Evolutionary conservation across 2,329 filamentous ascomycete species (phyloP).

Genomic region (Cladophialophora carrionii): DNA sequence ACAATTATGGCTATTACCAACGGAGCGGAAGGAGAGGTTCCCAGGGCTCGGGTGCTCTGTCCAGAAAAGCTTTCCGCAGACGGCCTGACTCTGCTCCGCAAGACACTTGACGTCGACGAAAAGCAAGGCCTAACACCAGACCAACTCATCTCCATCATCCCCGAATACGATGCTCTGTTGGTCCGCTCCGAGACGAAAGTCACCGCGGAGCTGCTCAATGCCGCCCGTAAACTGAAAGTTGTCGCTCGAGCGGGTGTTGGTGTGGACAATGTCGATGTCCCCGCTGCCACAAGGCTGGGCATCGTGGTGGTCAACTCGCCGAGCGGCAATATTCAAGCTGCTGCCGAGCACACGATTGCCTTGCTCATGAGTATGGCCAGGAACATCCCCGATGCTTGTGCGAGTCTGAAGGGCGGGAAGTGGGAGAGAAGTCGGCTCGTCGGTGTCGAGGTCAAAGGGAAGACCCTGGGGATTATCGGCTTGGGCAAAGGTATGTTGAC

Average conservation of each 20-base stretch:
- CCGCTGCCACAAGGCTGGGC: conserved; percentile 70
- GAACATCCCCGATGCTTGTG: conserved; percentile 71
- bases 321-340: conserved; percentile 77
- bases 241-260: conserved; percentile 80
- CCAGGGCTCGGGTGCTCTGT: conserved; percentile 65
- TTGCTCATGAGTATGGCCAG: conserved; percentile 74
- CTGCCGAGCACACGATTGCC: conserved; percentile 76
- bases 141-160: conserved; percentile 68
- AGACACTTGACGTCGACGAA: conserved; percentile 70
- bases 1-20: conserved; percentile 16
- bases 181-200: conserved; percentile 83
- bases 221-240: conserved; percentile 71
- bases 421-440: conserved; percentile 77
- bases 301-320: conserved; percentile 82
- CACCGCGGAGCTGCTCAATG: conserved; percentile 67
- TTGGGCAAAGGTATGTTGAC: conserved; percentile 67
- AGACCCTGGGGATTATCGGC: conserved; percentile 75
- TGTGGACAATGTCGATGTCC: conserved; percentile 79
- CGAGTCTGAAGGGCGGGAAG: conserved; percentile 69
- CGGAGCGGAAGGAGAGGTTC: conserved; percentile 31
- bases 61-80: conserved; percentile 81
- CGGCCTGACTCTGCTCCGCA: conserved; percentile 69
- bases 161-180: conserved; percentile 74
- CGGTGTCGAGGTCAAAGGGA: conserved; percentile 76
- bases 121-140: conserved; percentile 64